A percentile compares a stretch with the other conserved stretches of the same genome.
Evolutionary conservation across 1,139 yeast species (phyloP).

Genomic region (Lodderomyces margitis): DNA sequence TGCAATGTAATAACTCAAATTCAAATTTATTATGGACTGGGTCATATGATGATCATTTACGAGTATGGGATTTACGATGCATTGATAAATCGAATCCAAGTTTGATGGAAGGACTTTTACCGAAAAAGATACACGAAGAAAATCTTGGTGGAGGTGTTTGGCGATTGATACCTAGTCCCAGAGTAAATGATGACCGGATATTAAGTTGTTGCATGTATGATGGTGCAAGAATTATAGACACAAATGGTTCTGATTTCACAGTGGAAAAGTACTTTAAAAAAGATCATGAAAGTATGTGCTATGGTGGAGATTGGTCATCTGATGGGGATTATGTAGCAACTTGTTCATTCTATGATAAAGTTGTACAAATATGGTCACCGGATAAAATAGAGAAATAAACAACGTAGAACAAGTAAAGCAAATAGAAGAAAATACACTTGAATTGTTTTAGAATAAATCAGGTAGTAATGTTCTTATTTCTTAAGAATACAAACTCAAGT

Average conservation of each 20-base stretch:
- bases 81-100: constrained; percentile 37
- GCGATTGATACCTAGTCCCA: constrained; percentile 72
- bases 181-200: constrained; percentile 39
- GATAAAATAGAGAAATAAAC: constrained; percentile 7
- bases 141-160: constrained; percentile 93
- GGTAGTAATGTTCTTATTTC: neutral
- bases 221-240: constrained; percentile 70
- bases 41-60: constrained; percentile 80
- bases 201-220: constrained; percentile 93
- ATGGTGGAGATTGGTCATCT: constrained; percentile 86
- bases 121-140: constrained; percentile 38
- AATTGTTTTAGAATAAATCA: constrained; percentile 1
- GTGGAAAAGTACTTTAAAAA: constrained; percentile 55
- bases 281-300: constrained; percentile 89
- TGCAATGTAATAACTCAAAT: constrained; percentile 36
- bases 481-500: constrained; percentile 41
- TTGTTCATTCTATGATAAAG: constrained; percentile 87
- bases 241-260: constrained; percentile 30
- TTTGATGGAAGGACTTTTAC: constrained; percentile 48
- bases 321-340: constrained; percentile 56
- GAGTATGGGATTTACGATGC: constrained; percentile 68
- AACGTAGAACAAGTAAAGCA: no score
- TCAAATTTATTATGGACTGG: constrained; percentile 79
- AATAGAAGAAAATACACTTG: neutral
- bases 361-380: constrained; percentile 71